These are phyloP conservation scores for Lunasporangiospora selenospora DNA, from an alignment of 192 early-diverging fungal genomes.

Conservation along the genomic window DNA sequence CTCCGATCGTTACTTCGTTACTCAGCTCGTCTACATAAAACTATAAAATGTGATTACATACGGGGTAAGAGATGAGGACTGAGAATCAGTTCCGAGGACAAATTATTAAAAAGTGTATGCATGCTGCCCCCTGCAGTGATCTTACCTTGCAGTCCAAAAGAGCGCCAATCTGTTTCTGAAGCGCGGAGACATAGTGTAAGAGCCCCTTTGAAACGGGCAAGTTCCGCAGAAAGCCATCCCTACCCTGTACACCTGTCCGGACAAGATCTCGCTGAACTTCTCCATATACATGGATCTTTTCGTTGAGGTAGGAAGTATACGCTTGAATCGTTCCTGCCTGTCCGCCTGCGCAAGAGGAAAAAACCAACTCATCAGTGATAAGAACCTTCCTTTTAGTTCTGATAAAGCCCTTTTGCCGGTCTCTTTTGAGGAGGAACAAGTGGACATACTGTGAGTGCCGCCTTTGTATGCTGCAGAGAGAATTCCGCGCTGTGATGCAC, in stretches of 20 bases:
- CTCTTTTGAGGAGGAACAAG: too few species aligned
- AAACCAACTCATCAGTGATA: too few species aligned
- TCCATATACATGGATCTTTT: conserved; percentile 68
- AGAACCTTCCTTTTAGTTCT: conserved; percentile 61
- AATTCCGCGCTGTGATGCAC: conserved; percentile 43
- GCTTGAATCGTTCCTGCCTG: conserved; percentile 69
- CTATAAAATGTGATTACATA: conserved; percentile 45
- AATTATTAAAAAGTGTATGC: not conserved
- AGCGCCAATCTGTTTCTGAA: conserved; percentile 74
- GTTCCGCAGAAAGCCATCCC: conserved; percentile 61
- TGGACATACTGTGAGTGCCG: conserved; percentile 37
- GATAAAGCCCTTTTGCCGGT: too few species aligned
- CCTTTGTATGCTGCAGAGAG: conserved; percentile 45
- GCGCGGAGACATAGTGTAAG: conserved; percentile 61
- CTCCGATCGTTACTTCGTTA: conserved; percentile 75
- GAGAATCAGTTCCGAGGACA: not conserved
- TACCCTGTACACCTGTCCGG: conserved; percentile 43
- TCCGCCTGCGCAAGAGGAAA: conserved; percentile 46
- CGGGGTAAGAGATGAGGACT: not conserved
- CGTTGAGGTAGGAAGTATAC: conserved; percentile 76
- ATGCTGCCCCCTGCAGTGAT: not conserved
- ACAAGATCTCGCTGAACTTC: conserved; percentile 73
- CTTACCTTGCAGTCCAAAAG: conserved; percentile 75
- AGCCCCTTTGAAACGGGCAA: conserved; percentile 66
- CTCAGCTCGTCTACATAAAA: conserved; percentile 76